phyloP scores from a whole-genome alignment of 1,284 basidiomycete species.

The Irpex rosettiformis region DNA sequence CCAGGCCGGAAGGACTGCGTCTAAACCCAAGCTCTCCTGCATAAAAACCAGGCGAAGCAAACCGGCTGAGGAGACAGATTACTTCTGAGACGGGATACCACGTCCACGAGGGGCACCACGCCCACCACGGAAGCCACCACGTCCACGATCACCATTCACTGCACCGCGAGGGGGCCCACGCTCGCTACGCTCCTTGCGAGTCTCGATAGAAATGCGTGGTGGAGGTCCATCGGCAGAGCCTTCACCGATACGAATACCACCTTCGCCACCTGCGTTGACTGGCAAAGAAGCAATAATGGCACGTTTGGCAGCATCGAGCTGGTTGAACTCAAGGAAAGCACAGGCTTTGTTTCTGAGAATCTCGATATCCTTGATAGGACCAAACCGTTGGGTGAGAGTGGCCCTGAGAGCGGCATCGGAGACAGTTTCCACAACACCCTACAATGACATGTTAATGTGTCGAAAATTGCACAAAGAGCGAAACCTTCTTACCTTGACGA shows the following conservation, averaged over 20 bases:
- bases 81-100: constrained; percentile 27
- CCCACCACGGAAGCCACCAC: constrained; percentile 31
- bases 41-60: constrained; percentile 1
- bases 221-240: constrained; percentile 43
- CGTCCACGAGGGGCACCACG: constrained; percentile 25
- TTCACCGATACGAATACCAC: constrained; percentile 74
- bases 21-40: constrained; percentile 4
- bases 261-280: constrained; percentile 73
- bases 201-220: constrained; percentile 77
- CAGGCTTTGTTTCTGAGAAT: constrained; percentile 88
- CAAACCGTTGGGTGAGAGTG: constrained; percentile 71
- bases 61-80: constrained; percentile 3
- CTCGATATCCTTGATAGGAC: constrained; percentile 85
- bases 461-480: constrained; percentile 6
- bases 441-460: constrained; percentile 8
- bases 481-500: constrained; percentile 71
- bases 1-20: constrained; percentile 17
- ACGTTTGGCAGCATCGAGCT: constrained; percentile 76
- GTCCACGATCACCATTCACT: constrained; percentile 31
- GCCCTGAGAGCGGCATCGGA: constrained; percentile 56
- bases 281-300: constrained; percentile 79
- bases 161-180: constrained; percentile 45
- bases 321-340: constrained; percentile 90
- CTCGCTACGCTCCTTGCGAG: constrained; percentile 84
- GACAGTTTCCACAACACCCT: constrained; percentile 78